A percentile compares a stretch with the other conserved stretches of the same genome.
phyloP scores from a whole-genome alignment of 2,329 filamentous ascomycete genomes.

The Ophiosphaerella herpotricha region DNA sequence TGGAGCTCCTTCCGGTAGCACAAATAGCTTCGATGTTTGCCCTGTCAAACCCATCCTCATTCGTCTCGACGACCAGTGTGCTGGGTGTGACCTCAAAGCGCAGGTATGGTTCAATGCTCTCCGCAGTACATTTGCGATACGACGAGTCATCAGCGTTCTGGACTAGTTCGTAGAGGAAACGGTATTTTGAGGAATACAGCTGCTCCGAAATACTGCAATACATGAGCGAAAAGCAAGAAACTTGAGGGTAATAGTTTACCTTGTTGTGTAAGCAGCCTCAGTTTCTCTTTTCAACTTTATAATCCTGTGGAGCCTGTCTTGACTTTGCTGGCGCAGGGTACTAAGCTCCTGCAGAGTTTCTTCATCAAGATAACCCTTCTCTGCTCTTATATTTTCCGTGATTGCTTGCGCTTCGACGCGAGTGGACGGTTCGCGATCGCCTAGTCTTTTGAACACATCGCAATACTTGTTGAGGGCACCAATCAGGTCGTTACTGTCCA shows the following conservation, averaged over 20 bases:
- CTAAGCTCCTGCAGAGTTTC: conserved; percentile 13
- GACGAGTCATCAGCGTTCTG: conserved; percentile 52
- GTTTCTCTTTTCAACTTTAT: conserved; percentile 10
- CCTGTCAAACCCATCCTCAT: conserved; percentile 50
- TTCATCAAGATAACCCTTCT: conserved; percentile 22
- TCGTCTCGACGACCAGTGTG: conserved; percentile 50
- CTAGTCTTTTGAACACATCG: conserved; percentile 5
- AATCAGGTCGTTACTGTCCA: not conserved
- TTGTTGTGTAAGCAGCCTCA: conserved; percentile 22
- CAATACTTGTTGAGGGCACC: not conserved
- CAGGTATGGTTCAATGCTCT: conserved; percentile 16
- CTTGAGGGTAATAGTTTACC: conserved; percentile 1
- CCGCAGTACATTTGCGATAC: conserved; percentile 20
- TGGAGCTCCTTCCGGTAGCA: conserved; percentile 43
- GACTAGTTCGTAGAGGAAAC: conserved; percentile 38
- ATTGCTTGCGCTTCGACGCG: conserved; percentile 15
- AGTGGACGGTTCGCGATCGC: conserved; percentile 18
- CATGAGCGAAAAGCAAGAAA: not conserved
- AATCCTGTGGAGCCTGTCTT: conserved; percentile 8
- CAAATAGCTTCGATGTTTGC: conserved; percentile 48
- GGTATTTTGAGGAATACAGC: conserved; percentile 30
- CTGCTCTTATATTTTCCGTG: conserved; percentile 14
- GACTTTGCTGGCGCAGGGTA: conserved; percentile 2
- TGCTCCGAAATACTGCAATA: conserved; percentile 20
- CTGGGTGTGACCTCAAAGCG: conserved; percentile 23